Percentiles rank a stretch among this genome's conserved stretches.
Evolutionary conservation across 192 early-diverging fungal species (phyloP).

Genomic region (Coemansia erecta): DNA sequence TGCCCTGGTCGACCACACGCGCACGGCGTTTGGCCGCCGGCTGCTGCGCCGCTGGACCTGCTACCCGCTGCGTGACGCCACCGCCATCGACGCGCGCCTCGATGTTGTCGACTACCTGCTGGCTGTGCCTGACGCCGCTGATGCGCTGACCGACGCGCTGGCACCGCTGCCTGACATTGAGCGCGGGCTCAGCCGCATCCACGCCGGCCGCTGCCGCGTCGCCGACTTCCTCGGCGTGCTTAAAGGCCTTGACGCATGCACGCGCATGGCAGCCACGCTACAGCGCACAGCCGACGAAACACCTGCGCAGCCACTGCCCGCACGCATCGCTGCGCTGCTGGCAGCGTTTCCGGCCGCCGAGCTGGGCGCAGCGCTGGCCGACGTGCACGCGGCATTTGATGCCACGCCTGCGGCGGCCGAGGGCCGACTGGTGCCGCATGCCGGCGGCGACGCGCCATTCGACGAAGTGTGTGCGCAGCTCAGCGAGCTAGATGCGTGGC

Average conservation of each 20-base stretch:
- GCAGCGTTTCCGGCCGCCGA: slow-evolving; percentile 56
- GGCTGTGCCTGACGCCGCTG: slow-evolving; percentile 51
- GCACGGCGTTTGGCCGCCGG: slow-evolving; percentile 87
- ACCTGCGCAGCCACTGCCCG: slow-evolving; percentile 8
- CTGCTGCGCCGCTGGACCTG: slow-evolving; percentile 81
- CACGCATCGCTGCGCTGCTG: slow-evolving; percentile 24
- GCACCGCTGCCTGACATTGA: slow-evolving; percentile 80
- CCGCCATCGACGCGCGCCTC: slow-evolving; percentile 78
- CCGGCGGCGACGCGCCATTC: slow-evolving; percentile 76
- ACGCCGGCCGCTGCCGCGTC: slow-evolving; percentile 80
- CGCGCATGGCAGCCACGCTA: slow-evolving; percentile 14
- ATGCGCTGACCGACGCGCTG: slow-evolving; percentile 51
- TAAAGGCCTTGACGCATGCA: slow-evolving; percentile 54
- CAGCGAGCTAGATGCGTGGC: slow-evolving; percentile 60
- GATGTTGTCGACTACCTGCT: slow-evolving; percentile 86
- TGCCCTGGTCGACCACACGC: slow-evolving; percentile 78
- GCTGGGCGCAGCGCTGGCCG: slow-evolving; percentile 62
- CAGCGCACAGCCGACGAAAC: background rate
- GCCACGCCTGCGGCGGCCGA: slow-evolving; percentile 57
- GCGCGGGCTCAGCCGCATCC: slow-evolving; percentile 85
- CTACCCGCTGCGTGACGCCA: slow-evolving; percentile 72
- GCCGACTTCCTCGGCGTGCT: slow-evolving; percentile 79
- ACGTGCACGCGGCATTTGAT: slow-evolving; percentile 77
- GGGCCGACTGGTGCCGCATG: slow-evolving; percentile 62
- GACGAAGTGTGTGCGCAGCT: slow-evolving; percentile 65